Conservation (phyloP, 768 basidiomycete species). For the Agaricus blazei region DNA sequence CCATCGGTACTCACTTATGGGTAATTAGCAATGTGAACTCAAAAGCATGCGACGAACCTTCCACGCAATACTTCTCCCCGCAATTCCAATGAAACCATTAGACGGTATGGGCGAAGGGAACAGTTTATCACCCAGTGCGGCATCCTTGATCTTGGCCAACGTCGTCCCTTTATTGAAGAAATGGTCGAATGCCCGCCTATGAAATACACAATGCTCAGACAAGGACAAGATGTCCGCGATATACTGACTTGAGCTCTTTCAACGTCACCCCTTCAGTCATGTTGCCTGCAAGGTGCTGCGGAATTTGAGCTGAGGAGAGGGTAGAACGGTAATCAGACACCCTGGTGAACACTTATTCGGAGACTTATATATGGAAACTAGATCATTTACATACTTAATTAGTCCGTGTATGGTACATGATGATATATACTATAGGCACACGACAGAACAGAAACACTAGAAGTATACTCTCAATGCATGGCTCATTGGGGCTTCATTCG, state of each 20-base stretch:
- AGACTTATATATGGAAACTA: neutral
- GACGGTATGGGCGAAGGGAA: constrained; percentile 36
- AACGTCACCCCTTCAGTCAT: neutral
- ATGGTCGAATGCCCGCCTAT: constrained; percentile 37
- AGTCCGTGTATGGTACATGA: neutral
- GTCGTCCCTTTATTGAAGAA: constrained; percentile 49
- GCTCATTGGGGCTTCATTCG: constrained; percentile 61
- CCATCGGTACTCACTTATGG: neutral
- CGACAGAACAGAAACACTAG: constrained; percentile 21
- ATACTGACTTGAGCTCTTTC: constrained; percentile 14
- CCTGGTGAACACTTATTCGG: neutral
- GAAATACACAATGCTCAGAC: constrained; percentile 1
- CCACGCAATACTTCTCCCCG: constrained; percentile 83
- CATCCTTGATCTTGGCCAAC: constrained; percentile 64
- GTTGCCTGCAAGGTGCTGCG: neutral
- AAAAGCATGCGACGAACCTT: constrained; percentile 44
- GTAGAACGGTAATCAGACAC: neutral
- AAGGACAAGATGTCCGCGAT: constrained; percentile 1
- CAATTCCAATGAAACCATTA: constrained; percentile 32
- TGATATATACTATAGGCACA: neutral
- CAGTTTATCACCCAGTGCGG: constrained; percentile 56
- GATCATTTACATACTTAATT: neutral
- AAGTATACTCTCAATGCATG: constrained; percentile 65
- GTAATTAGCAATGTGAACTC: constrained; percentile 8
- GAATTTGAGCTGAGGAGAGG: neutral